Conservation (phyloP, 2,329 filamentous ascomycete genomes). For the Pestalotiopsis sp. region DNA sequence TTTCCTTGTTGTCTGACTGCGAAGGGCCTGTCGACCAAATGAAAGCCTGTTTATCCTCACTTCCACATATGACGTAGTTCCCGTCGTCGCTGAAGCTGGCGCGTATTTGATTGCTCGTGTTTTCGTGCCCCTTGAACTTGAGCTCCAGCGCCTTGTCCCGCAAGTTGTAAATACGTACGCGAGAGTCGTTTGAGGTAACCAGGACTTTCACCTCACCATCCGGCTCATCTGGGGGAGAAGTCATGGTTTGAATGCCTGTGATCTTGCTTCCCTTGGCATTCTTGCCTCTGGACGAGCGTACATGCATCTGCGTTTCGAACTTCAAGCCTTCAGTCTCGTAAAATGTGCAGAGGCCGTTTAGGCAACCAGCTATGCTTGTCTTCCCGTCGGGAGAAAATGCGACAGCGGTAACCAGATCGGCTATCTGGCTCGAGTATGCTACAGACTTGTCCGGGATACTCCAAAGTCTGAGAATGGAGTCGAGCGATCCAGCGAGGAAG, state of each 20-base stretch:
- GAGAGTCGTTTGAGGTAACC: slow-evolving; percentile 92
- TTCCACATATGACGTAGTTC: slow-evolving; percentile 86
- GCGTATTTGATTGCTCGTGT: slow-evolving; percentile 85
- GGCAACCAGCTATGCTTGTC: slow-evolving; percentile 82
- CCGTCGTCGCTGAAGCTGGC: slow-evolving; percentile 88
- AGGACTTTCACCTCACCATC: slow-evolving; percentile 78
- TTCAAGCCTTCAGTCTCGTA: slow-evolving; percentile 92
- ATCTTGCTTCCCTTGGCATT: slow-evolving; percentile 98
- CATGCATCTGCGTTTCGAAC: slow-evolving; percentile 82
- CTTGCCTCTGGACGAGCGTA: slow-evolving; percentile 88
- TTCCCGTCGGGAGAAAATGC: slow-evolving; percentile 92
- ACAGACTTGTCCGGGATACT: slow-evolving; percentile 97
- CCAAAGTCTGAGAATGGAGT: slow-evolving; percentile 87
- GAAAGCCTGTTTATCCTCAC: slow-evolving; percentile 87
- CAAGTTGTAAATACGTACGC: slow-evolving; percentile 86
- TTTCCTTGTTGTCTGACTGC: slow-evolving; percentile 72
- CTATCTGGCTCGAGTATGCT: slow-evolving; percentile 74
- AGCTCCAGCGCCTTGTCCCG: slow-evolving; percentile 81
- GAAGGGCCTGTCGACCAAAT: slow-evolving; percentile 75
- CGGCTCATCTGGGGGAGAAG: slow-evolving; percentile 49
- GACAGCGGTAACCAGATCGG: slow-evolving; percentile 91
- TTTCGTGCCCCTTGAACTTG: slow-evolving; percentile 91
- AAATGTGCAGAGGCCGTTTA: slow-evolving; percentile 84
- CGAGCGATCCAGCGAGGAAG: slow-evolving; percentile 90
- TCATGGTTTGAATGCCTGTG: slow-evolving; percentile 83